Evolutionary conservation across 352 stramenopile genomes (phyloP).

Genomic region (Phytophthora constricta): DNA sequence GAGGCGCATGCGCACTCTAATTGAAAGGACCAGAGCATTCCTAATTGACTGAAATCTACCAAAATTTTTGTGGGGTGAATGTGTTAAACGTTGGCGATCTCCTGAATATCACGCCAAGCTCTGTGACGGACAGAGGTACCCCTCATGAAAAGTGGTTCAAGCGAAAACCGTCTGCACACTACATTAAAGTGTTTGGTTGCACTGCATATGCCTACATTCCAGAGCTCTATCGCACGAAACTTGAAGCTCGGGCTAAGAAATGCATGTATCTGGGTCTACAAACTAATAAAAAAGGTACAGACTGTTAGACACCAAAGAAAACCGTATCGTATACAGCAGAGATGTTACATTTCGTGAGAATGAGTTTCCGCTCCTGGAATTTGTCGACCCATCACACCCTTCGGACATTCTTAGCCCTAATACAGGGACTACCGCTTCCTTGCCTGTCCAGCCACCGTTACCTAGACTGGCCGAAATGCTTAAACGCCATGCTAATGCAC

Average conservation of each 20-base stretch:
- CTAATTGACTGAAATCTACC: conserved; percentile 26
- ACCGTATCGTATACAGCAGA: conserved; percentile 21
- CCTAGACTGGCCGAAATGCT: background rate
- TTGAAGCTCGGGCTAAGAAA: background rate
- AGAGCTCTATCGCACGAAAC: conserved; percentile 11
- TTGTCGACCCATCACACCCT: background rate
- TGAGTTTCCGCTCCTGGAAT: conserved; percentile 5
- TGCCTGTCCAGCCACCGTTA: background rate
- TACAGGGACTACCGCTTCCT: background rate
- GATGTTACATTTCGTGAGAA: conserved; percentile 11
- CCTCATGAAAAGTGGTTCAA: conserved; percentile 23
- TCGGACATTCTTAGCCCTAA: background rate
- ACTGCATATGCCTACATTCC: conserved; percentile 19
- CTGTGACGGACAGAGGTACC: conserved; percentile 15
- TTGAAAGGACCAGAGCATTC: conserved; percentile 21
- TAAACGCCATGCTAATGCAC: too few species aligned
- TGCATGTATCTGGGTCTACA: conserved; percentile 23
- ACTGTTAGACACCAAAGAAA: conserved; percentile 13
- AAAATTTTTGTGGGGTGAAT: conserved; percentile 14
- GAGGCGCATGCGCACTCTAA: conserved; percentile 27
- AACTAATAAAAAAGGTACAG: conserved; percentile 24
- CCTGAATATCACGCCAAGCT: conserved; percentile 20
- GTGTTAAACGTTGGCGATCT: conserved; percentile 14
- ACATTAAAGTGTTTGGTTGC: conserved; percentile 22
- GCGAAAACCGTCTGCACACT: conserved; percentile 7